Conservation (phyloP, 768 basidiomycete species). For the Neoboletus brunneissimus region DNA sequence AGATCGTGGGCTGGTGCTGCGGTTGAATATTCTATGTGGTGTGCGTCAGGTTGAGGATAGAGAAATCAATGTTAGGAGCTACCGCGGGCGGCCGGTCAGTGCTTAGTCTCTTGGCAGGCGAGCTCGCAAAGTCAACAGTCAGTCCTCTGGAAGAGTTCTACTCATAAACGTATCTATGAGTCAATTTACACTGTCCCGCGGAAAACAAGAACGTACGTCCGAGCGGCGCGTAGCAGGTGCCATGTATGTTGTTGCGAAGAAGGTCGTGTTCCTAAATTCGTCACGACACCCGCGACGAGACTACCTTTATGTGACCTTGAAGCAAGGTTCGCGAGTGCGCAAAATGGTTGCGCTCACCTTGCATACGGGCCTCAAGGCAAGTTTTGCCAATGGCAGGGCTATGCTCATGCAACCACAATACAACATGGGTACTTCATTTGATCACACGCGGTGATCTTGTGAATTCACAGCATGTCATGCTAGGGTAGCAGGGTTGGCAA, state of each 20-base stretch:
- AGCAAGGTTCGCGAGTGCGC: not conserved
- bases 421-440: conserved; percentile 1
- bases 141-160: conserved; percentile 4
- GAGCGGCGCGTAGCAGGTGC: not conserved
- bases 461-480: conserved; percentile 4
- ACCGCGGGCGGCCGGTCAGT: conserved; percentile 1
- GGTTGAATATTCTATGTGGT: not conserved
- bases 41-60: not conserved
- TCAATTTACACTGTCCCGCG: not conserved
- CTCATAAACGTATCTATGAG: conserved; percentile 1
- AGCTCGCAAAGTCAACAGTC: not conserved
- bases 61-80: not conserved
- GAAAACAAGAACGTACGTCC: conserved; percentile 9
- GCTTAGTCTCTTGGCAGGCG: not conserved
- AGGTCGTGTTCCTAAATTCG: not conserved
- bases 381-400: conserved; percentile 3
- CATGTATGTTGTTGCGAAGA: conserved; percentile 3
- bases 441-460: conserved; percentile 20
- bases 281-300: not conserved
- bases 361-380: not conserved
- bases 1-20: conserved; percentile 11
- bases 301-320: conserved; percentile 6
- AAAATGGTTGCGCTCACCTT: not conserved
- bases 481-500: conserved; percentile 2
- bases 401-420: not conserved